These are phyloP conservation scores for Coemansia umbellata DNA, from an alignment of 192 early-diverging fungal species.

Conservation along the genomic window DNA sequence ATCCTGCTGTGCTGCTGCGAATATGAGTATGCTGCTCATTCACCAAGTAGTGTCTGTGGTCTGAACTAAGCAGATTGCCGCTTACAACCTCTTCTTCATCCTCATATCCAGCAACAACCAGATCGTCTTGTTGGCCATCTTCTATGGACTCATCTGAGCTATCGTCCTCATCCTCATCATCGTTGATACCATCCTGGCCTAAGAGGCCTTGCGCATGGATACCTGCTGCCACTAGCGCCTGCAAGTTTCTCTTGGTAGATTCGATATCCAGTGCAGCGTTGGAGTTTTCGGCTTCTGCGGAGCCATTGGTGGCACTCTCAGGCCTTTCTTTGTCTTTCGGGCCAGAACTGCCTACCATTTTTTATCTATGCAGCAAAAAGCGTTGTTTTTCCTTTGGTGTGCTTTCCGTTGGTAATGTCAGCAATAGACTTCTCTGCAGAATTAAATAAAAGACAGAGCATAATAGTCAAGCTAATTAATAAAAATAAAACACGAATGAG, in stretches of 20 bases:
- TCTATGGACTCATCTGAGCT: constrained; percentile 9
- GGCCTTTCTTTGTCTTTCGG: too few species aligned
- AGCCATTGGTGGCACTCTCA: too few species aligned
- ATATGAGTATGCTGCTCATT: not conserved
- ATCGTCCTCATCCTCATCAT: constrained; percentile 11
- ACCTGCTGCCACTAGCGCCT: constrained; percentile 44
- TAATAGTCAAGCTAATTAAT: too few species aligned
- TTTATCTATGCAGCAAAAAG: too few species aligned
- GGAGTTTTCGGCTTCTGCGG: not conserved
- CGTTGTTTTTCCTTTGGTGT: too few species aligned
- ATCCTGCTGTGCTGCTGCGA: not conserved
- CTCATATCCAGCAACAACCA: constrained; percentile 3
- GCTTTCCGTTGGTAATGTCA: too few species aligned
- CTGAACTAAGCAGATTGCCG: not conserved
- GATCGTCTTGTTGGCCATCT: not conserved
- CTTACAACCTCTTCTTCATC: constrained; percentile 6
- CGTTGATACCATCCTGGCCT: constrained; percentile 10
- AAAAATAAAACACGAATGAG: too few species aligned
- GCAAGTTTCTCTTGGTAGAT: constrained; percentile 44
- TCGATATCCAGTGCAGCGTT: constrained; percentile 26
- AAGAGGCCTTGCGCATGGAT: constrained; percentile 41
- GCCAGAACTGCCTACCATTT: too few species aligned
- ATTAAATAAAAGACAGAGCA: too few species aligned
- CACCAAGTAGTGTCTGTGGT: not conserved
- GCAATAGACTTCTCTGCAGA: too few species aligned